phyloP scores from a whole-genome alignment of 73 alveolate genomes.

The Paramecium pentaurelia region DNA sequence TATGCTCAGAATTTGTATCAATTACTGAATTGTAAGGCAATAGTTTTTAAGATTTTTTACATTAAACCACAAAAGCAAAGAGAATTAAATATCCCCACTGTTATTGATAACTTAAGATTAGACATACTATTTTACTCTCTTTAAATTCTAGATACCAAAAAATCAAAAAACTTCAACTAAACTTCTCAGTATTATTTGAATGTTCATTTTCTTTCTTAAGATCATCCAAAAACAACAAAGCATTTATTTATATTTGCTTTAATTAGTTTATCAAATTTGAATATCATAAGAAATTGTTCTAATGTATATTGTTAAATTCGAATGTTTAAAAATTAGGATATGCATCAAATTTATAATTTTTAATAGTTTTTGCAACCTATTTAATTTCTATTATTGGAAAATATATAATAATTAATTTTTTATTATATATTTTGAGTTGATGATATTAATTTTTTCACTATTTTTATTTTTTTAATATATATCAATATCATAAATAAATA shows the following conservation, averaged over 20 bases:
- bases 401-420: background rate
- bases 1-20: slow-evolving; percentile 40
- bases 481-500: background rate
- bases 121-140: background rate
- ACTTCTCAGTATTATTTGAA: too few species aligned
- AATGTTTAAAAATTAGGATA: background rate
- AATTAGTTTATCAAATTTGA: background rate
- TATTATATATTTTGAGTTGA: background rate
- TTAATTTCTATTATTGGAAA: background rate
- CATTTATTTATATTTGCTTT: background rate
- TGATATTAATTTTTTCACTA: background rate
- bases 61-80: background rate
- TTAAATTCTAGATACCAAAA: too few species aligned
- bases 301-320: background rate
- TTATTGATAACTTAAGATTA: background rate
- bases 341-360: background rate
- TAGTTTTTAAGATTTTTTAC: background rate
- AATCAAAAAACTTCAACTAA: too few species aligned
- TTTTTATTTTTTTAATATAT: too few species aligned
- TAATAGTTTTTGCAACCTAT: background rate
- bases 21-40: slow-evolving; percentile 21
- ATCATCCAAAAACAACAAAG: background rate
- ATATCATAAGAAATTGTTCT: background rate
- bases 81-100: background rate
- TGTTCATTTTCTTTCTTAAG: background rate